Evolutionary conservation across 1,284 basidiomycete species (phyloP), one percentile per base, ranked within the genome.

Genomic region (Apiotrichum sp.): DNA sequence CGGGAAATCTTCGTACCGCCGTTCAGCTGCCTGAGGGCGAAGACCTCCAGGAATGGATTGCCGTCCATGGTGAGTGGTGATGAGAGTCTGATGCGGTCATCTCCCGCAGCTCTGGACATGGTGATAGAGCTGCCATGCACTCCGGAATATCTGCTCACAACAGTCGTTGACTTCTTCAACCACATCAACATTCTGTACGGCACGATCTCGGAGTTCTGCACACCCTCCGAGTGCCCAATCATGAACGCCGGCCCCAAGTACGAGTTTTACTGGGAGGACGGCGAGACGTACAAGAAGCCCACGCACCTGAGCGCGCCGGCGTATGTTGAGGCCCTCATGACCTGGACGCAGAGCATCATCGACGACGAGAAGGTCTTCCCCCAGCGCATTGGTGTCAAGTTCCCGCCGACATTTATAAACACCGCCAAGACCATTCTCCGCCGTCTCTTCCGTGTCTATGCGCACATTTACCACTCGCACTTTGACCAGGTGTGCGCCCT

Each of bases 161-260:
- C 65, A 95, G 91, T 89, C 38, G 90, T 95, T 55, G 91, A 95
- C 72, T 95, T 95, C 76, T 95, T 95, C 81, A 95, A 95, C 71
- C 91, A 95, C 72, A 78, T 95, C 62, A 95, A 95, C 74, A 95
- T 95, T 91, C 79, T 95, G 11, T 97, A 96, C 69, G 93, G 93
- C 8, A 96, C 92, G 4, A 85, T 97, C 16, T 93, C 92, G 4
- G 93, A 97, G 76, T 97, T 97, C 71, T 97, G 93, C 74, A 95
- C 89, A 14, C 82, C 86, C 14, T 84, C 90, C 69, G 89, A 95
- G 87, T 99, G 96, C 72, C 92, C 93, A 6, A 88, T 97, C 64
- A 99, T 99, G 96, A 96, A 93, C 70, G 95, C 96, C 6, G 96
- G 96, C 9, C 91, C 93, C 64, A 84, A 95, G 87, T 95, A 92